Percentiles rank a stretch among this genome's conserved stretches.
These are phyloP conservation scores for Candida khao-thaluensis DNA, from an alignment of 805 yeast genomes.

Conservation along the genomic window DNA sequence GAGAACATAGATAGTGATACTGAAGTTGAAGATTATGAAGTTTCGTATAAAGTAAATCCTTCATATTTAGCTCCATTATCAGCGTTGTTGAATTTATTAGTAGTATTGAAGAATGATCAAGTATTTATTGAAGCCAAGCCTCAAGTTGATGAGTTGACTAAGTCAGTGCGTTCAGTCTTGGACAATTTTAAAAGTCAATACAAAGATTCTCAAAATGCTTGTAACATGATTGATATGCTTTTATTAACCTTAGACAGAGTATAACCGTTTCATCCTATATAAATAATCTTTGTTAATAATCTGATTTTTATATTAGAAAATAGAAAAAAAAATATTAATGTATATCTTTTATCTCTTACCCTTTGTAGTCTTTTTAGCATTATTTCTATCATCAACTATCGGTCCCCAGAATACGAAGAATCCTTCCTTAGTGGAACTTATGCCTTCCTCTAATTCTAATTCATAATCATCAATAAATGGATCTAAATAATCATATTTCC, in stretches of 20 bases:
- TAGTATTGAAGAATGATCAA: constrained; percentile 27
- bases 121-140: constrained; percentile 16
- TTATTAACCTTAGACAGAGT: constrained; percentile 37
- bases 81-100: constrained; percentile 56
- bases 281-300: no score
- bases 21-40: constrained; percentile 18
- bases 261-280: no score
- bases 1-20: constrained; percentile 15
- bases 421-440: constrained; percentile 91
- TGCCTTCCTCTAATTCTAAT: constrained; percentile 86
- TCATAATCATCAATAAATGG: constrained; percentile 97
- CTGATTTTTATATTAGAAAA: no score
- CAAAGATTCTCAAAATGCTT: constrained; percentile 17
- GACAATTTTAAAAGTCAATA: constrained; percentile 16
- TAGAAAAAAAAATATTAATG: neutral
- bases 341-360: constrained; percentile 4
- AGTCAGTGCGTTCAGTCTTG: constrained; percentile 28
- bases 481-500: constrained; percentile 88
- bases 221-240: constrained; percentile 35
- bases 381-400: constrained; percentile 53
- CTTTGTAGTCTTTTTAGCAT: constrained; percentile 21
- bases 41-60: constrained; percentile 19
- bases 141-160: constrained; percentile 14
- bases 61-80: constrained; percentile 44
- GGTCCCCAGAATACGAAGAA: constrained; percentile 96